Evolutionary conservation across 179 eudicot species (phyloP).

Genomic region (Dionaea muscipula): DNA sequence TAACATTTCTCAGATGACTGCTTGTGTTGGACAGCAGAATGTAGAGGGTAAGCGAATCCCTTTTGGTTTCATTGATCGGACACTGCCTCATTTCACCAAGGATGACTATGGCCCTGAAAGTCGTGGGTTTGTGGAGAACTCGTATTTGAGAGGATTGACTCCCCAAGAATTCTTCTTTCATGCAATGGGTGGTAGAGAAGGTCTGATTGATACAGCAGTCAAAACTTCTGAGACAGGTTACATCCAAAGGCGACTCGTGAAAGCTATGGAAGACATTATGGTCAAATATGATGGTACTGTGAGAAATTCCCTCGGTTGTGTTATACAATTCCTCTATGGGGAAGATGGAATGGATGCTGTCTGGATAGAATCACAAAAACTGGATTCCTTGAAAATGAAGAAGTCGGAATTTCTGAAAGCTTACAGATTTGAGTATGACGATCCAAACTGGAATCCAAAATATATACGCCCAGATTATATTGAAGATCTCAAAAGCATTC

Average conservation of each 20-base stretch:
- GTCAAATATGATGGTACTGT: constrained; percentile 98
- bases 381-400: constrained; percentile 83
- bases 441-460: constrained; percentile 78
- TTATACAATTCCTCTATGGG: constrained; percentile 92
- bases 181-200: constrained; percentile 99
- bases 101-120: constrained; percentile 99
- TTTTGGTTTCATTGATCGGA: constrained; percentile 73
- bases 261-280: constrained; percentile 99
- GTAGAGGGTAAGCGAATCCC: constrained; percentile 99
- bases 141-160: constrained; percentile 85
- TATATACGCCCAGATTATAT: constrained; percentile 81
- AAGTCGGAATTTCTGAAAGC: constrained; percentile 46
- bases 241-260: constrained; percentile 88
- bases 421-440: constrained; percentile 67
- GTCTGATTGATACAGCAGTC: constrained; percentile 94
- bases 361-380: constrained; percentile 87
- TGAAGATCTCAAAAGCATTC: constrained; percentile 67
- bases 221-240: constrained; percentile 99
- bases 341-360: constrained; percentile 99
- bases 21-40: constrained; percentile 99
- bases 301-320: constrained; percentile 91
- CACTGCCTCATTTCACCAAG: constrained; percentile 95
- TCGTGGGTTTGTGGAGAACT: constrained; percentile 99
- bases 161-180: constrained; percentile 99
- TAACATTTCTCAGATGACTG: constrained; percentile 99